These are phyloP conservation scores for Epithemia pelagica DNA, from an alignment of 108 stramenopile species.

Conservation along the genomic window DNA sequence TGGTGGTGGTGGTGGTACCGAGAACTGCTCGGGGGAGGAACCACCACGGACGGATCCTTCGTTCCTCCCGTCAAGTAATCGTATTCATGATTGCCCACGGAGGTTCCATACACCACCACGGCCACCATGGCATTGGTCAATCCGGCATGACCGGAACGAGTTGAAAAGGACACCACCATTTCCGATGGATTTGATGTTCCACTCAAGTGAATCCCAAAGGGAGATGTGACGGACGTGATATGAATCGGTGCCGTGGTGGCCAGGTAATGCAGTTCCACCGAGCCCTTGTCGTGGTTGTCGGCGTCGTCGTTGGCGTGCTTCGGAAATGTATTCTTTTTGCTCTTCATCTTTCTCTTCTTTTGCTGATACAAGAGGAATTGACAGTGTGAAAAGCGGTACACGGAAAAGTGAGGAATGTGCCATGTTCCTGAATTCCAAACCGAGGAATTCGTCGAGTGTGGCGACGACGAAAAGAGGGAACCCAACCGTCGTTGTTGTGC, in stretches of 20 bases:
- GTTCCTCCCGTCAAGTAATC: slow-evolving; percentile 51
- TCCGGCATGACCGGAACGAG: slow-evolving; percentile 21
- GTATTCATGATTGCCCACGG: slow-evolving; percentile 84
- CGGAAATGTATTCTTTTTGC: not conserved
- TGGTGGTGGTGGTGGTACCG: too few relatives aligned
- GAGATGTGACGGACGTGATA: slow-evolving; percentile 22
- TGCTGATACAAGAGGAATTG: not conserved
- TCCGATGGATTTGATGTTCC: slow-evolving; percentile 19
- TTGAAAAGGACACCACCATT: slow-evolving; percentile 51
- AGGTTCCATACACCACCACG: slow-evolving; percentile 25
- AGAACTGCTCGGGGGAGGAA: too few relatives aligned
- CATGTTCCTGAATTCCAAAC: slow-evolving; percentile 1
- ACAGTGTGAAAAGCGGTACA: not conserved
- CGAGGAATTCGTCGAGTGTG: not conserved
- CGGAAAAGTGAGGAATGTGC: not conserved
- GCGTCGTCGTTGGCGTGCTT: not conserved
- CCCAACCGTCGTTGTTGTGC: not conserved
- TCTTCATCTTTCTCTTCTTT: not conserved
- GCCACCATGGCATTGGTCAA: slow-evolving; percentile 10
- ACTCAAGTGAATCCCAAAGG: slow-evolving; percentile 50
- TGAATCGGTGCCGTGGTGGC: slow-evolving; percentile 5
- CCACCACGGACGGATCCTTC: slow-evolving; percentile 56
- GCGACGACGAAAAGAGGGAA: not conserved
- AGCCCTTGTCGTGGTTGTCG: too few relatives aligned
- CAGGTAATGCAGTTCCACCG: slow-evolving; percentile 2